Percentiles rank a stretch among this genome's conserved stretches.
Evolutionary conservation across 441 rosid genomes (phyloP).

Genomic region (Populus hybrid): DNA sequence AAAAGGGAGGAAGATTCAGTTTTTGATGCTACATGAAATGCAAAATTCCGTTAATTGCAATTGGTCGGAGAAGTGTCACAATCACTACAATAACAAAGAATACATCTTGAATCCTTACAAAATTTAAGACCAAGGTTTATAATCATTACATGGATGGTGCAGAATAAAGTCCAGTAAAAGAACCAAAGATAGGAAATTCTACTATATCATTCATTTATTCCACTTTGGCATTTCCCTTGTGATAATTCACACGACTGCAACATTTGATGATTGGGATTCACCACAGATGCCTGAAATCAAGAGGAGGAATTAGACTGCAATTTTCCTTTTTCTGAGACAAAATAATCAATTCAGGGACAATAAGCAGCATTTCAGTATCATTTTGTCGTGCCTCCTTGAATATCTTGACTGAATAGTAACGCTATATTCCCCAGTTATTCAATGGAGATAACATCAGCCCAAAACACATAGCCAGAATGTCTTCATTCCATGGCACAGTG

Average conservation of each 20-base stretch:
- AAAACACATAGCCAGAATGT: not conserved
- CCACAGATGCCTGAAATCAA: conserved; percentile 32
- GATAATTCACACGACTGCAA: not conserved
- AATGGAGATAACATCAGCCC: not conserved
- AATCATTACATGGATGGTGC: too few species aligned
- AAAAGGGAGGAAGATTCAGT: too few species aligned
- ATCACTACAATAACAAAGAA: too few species aligned
- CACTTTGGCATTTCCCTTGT: not conserved
- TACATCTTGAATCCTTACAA: too few species aligned
- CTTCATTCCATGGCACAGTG: not conserved
- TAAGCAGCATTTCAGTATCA: not conserved
- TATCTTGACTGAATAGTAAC: not conserved
- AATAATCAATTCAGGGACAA: not conserved
- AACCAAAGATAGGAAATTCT: too few species aligned
- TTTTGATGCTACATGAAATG: too few species aligned
- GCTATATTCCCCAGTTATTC: not conserved
- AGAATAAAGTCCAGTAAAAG: too few species aligned
- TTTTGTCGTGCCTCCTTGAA: not conserved
- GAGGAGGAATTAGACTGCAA: not conserved
- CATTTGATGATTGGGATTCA: conserved; percentile 5
- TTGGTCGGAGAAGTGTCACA: too few species aligned
- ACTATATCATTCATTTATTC: not conserved
- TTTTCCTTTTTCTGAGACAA: not conserved
- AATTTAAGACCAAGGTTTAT: too few species aligned
- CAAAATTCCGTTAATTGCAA: too few species aligned